phyloP scores from a whole-genome alignment of 108 stramenopile genomes.

The Nitzschia palea region DNA sequence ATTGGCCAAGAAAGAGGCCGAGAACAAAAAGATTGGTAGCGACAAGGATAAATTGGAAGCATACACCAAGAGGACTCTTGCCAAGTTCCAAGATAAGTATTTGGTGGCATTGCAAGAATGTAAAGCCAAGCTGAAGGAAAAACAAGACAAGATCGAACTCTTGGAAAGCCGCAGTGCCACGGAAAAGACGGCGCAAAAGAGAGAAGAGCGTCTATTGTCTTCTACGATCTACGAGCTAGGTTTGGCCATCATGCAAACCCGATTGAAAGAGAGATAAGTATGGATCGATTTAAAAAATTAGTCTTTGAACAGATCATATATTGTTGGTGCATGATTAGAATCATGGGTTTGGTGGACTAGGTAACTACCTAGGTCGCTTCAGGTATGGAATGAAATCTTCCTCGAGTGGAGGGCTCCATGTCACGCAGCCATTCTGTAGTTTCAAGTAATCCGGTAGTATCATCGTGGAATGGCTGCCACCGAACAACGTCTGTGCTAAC shows the following conservation, averaged over 20 bases:
- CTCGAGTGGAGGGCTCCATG: constrained; percentile 8
- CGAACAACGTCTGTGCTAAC: background rate
- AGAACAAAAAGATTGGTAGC: constrained; percentile 76
- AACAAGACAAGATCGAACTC: constrained; percentile 82
- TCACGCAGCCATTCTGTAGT: background rate
- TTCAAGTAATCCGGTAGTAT: constrained; percentile 5
- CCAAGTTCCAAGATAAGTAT: constrained; percentile 95
- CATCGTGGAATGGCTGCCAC: constrained; percentile 17
- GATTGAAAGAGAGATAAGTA: constrained; percentile 60
- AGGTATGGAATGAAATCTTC: constrained; percentile 3
- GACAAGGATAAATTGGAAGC: constrained; percentile 94
- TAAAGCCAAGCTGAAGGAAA: constrained; percentile 90
- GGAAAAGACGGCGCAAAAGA: constrained; percentile 86
- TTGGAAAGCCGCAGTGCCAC: constrained; percentile 74
- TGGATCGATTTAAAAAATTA: too few relatives aligned
- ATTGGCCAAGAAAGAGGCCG: constrained; percentile 64
- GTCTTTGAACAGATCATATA: too few relatives aligned
- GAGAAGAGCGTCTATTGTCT: constrained; percentile 87
- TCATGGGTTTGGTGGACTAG: too few relatives aligned
- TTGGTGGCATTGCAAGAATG: constrained; percentile 89
- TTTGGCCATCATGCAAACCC: constrained; percentile 85
- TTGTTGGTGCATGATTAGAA: too few relatives aligned
- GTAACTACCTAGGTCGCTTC: too few relatives aligned
- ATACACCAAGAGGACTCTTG: constrained; percentile 91
- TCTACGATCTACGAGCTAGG: constrained; percentile 93